Base-by-base conservation (phyloP, 2,329 filamentous ascomycete genomes). In the Arthrobotrys iridis region DNA sequence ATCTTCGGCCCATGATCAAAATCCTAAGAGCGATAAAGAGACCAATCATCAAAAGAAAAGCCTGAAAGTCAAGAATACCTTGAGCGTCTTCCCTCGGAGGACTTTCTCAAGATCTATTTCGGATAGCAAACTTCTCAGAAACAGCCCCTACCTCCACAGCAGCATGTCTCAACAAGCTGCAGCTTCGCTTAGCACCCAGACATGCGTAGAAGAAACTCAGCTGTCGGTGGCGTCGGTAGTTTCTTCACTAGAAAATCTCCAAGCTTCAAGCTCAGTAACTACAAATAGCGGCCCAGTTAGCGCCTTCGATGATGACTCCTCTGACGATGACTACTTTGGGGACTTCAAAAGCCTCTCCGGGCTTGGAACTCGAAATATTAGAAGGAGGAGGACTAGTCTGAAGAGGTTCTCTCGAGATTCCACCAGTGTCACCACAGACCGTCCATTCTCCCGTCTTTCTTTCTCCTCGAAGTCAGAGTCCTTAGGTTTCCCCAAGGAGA, bases 241-340 rank as follows among this genome's bases (percentile, higher is more conserved):
- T 3, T 68, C 71, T 5, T 75, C 63, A 1, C 37, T 68, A 3
- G 71, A 75, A 55, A 75, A 75, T 45, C 30, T 75, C 10, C 71
- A 62, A 13, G 3, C 40, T 2, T 4, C 40, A 35, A 45, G 41
- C 30, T 22, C 24, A 13, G 22, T 40, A 13, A 58, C 63, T 6
- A 28, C 45, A 4, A 13, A 30, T 18, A 67, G 46, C 33, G 46
- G 37, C 4, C 63, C 70, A 1, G 58, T 68, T 0, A 75, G 71
- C 22, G 71, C 71, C 7, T 75, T 75, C 35, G 71, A 75, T 43
- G 71, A 75, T 13, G 71, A 75, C 30, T 75, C 71, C 6, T 75
- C 71, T 4, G 71, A 75, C 28, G 71, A 75, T 30, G 71, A 75
- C 18, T 75, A 75, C 35, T 75, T 75, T 13, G 71, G 71, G 13